Base-by-base conservation (phyloP, 2,329 filamentous ascomycete species). In the Alternaria arborescens region DNA sequence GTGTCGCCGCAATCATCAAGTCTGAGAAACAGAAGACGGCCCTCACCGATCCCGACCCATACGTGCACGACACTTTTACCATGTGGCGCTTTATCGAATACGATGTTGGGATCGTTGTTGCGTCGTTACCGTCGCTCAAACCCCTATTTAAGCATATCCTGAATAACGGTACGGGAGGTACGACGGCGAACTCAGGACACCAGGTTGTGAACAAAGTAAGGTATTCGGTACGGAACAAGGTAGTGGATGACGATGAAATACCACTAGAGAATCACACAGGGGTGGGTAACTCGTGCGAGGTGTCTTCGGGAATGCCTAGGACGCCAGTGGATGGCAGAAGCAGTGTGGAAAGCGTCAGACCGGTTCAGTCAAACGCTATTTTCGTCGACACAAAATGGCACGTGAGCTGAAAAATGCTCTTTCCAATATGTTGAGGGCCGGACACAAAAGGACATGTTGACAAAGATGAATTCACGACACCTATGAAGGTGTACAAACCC, bases 11-110 rank as follows among this genome's bases (percentile, higher is more conserved):
- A 11, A 52, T 52, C 18, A 43, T 53, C 38, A 53, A 53, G 26
- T 22, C 26, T 18, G 38, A 53, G n/a, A 32, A 32, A 24, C 38
- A 43, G 11, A 53, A 53, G 40, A 53, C 38, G 11, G 26, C 20
- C 18, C n/a, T 53, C 51, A 22, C 14, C 26, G n/a, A 53, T 12
- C 38, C 51, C 2, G 40, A 43, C 10, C 26, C n/a, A 7, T 53
- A 72, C 10, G 79, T 78, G 43, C 52, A 73, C 46, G 75, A 81
- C 61, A 70, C 69, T 4, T 83, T 82, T 68, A 80, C 78, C 30
- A 72, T 83, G n/a, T 83, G 81, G 81, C 79, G 79, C 60, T 78
- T 76, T 61, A 77, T 83, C 52, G 81, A 84, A 60, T 75, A 83
- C 34, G 79, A 79, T 43, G 69, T 82, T 11, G 81, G 80, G 2